These are phyloP conservation scores for Selaginella moellendorffii DNA, from an alignment of 75 land plant species.

Conservation along the genomic window DNA sequence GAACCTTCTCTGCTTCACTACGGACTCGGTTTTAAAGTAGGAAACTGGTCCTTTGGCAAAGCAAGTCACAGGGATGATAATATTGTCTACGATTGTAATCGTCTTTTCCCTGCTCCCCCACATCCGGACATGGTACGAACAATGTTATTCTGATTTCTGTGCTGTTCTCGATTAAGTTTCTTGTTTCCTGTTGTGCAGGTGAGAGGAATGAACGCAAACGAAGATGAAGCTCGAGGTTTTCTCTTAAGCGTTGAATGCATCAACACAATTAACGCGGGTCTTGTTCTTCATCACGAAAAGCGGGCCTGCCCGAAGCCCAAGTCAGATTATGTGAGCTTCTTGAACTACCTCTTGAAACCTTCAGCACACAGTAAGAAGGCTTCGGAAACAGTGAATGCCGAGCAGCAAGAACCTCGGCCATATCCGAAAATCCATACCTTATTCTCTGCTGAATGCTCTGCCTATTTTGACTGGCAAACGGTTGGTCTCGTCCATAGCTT, in stretches of 20 bases:
- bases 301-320: slow-evolving; percentile 55
- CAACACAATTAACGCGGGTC: slow-evolving; percentile 82
- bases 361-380: no score
- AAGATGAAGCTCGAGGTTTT: slow-evolving; percentile 40
- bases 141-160: no score
- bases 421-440: slow-evolving; percentile 86
- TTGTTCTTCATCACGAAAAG: slow-evolving; percentile 48
- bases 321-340: slow-evolving; percentile 59
- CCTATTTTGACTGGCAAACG: slow-evolving; percentile 98
- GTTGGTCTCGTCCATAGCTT: slow-evolving; percentile 83
- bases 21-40: slow-evolving; percentile 73
- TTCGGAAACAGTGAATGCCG: background rate
- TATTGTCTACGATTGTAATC: slow-evolving; percentile 76
- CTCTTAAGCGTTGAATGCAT: slow-evolving; percentile 81
- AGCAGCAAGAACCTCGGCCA: background rate
- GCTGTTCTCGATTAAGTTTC: no score
- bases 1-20: slow-evolving; percentile 88
- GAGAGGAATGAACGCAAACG: slow-evolving; percentile 41
- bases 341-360: no score
- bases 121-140: slow-evolving; percentile 88
- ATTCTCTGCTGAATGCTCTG: slow-evolving; percentile 80
- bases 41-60: slow-evolving; percentile 83
- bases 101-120: slow-evolving; percentile 82
- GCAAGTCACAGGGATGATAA: slow-evolving; percentile 55
- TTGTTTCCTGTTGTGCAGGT: slow-evolving; percentile 13